Percentiles rank a stretch among this genome's conserved stretches.
phyloP scores from a whole-genome alignment of 352 stramenopile species.

The Globisporangium nagaii region DNA sequence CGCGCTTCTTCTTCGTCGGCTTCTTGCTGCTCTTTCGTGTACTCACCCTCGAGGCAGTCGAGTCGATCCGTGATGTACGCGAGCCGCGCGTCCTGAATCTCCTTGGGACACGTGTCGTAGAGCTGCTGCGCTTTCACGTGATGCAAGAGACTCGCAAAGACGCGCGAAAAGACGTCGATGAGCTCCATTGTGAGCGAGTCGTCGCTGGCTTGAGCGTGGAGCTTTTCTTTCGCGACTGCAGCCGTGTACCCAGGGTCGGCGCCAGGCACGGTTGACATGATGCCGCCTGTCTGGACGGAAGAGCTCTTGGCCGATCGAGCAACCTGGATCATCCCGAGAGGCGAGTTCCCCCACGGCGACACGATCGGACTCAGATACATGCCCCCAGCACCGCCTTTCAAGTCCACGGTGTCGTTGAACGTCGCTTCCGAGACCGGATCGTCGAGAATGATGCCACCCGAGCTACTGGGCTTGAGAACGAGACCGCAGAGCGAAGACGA shows the following conservation, averaged over 20 bases:
- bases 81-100: slow-evolving; percentile 45
- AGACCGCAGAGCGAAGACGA: slow-evolving; percentile 54
- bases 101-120: slow-evolving; percentile 34
- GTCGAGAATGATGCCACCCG: slow-evolving; percentile 23
- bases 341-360: slow-evolving; percentile 37
- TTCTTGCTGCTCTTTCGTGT: slow-evolving; percentile 17
- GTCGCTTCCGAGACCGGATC: slow-evolving; percentile 42
- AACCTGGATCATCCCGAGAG: slow-evolving; percentile 67
- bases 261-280: background rate
- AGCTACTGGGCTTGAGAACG: slow-evolving; percentile 15
- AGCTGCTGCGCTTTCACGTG: slow-evolving; percentile 48
- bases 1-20: slow-evolving; percentile 19
- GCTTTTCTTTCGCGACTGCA: slow-evolving; percentile 31
- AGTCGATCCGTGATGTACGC: slow-evolving; percentile 38
- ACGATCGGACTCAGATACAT: slow-evolving; percentile 56
- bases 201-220: slow-evolving; percentile 34
- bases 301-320: slow-evolving; percentile 28
- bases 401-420: slow-evolving; percentile 73
- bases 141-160: slow-evolving; percentile 56
- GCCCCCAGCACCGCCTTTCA: slow-evolving; percentile 43
- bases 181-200: slow-evolving; percentile 53
- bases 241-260: slow-evolving; percentile 3
- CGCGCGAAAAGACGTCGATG: slow-evolving; percentile 42
- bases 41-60: slow-evolving; percentile 29
- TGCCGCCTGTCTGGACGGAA: slow-evolving; percentile 6